These are phyloP conservation scores for Phanerochaete sordida DNA, from an alignment of 768 basidiomycete species.

Conservation along the genomic window DNA sequence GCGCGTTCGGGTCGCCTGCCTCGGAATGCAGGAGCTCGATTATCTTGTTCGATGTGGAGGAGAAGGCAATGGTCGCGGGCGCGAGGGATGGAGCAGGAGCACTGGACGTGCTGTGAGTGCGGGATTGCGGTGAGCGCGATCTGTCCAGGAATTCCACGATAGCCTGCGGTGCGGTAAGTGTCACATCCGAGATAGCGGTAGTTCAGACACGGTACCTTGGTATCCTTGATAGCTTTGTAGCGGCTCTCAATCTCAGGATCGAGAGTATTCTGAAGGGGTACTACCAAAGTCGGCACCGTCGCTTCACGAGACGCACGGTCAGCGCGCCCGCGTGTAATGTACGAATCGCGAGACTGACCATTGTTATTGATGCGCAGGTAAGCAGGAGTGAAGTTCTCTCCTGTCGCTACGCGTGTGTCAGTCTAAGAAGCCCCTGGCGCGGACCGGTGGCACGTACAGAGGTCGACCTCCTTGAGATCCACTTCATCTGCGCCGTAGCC, in stretches of 20 bases:
- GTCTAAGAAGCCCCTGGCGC: background rate
- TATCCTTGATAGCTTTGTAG: slow-evolving; percentile 77
- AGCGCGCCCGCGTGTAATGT: background rate
- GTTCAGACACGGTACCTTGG: slow-evolving; percentile 45
- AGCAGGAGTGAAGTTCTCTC: slow-evolving; percentile 73
- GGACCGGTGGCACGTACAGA: slow-evolving; percentile 36
- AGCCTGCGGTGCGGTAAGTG: slow-evolving; percentile 46
- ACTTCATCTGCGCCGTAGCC: slow-evolving; percentile 80
- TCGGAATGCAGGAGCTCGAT: slow-evolving; percentile 61
- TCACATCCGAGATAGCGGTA: slow-evolving; percentile 7
- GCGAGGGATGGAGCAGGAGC: slow-evolving; percentile 74
- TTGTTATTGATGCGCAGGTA: slow-evolving; percentile 77
- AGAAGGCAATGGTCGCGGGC: slow-evolving; percentile 78
- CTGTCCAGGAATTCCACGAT: slow-evolving; percentile 82
- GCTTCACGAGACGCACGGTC: slow-evolving; percentile 36
- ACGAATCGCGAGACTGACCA: slow-evolving; percentile 38
- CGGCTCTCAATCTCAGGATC: slow-evolving; percentile 67
- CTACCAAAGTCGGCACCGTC: slow-evolving; percentile 79
- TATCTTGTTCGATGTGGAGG: slow-evolving; percentile 39
- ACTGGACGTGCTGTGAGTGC: slow-evolving; percentile 63
- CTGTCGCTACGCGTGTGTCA: slow-evolving; percentile 47
- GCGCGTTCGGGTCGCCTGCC: slow-evolving; percentile 56
- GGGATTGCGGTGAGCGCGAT: slow-evolving; percentile 67
- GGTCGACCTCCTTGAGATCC: slow-evolving; percentile 64
- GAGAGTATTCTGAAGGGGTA: slow-evolving; percentile 76